Base-by-base conservation (phyloP, 179 eudicot genomes). In the Heliamphora pulchella region DNA sequence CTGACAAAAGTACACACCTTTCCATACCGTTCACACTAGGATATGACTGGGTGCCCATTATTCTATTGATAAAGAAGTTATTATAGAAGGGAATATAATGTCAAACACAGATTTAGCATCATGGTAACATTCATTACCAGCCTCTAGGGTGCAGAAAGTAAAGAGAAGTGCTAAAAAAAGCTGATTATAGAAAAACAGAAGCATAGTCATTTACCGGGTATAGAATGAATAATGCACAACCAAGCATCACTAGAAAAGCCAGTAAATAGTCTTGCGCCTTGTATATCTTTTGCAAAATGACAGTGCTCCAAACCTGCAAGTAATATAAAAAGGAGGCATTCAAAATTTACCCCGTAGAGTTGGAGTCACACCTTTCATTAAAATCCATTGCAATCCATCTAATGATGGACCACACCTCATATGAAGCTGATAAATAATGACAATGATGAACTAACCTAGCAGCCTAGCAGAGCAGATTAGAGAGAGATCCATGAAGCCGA, bases 261-360 rank as follows among this genome's bases (percentile, higher is more conserved):
- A 94, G 81, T 62, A 92, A 76, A 88, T 94, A 96, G 86, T 96
- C 99, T 43, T 75, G 89, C 31, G 91, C 94, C 83, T 87, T 92
- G 91, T 96, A 96, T 80, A 82, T 89, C 87, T 96, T 94, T 83
- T 90, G 97, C 99, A 96, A 91, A 31, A 96, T 96, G 73, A 91
- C 44, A 66, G 96, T 89, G 84, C 98, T 92, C 99, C 99, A 96
- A 65, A 94, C 77, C 99, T 96, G 92, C 84, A 87, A 79, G 10
- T 59, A 81, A 61, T 41, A 53, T 46, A 11, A 69, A 69, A 22
- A 75, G n/a, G 68, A 14, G 63, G 14, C n/a, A 77, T 4, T 8
- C 67, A 66, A 74, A 50, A 1, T 61, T 18, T 7, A 77, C 72
- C 18, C 39, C 62, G n/a, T 14, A 41, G 58, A 79, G 81, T 55